Base-by-base conservation (phyloP, 1,284 basidiomycete species). In the Melanopsichium pennsylvanicum region DNA sequence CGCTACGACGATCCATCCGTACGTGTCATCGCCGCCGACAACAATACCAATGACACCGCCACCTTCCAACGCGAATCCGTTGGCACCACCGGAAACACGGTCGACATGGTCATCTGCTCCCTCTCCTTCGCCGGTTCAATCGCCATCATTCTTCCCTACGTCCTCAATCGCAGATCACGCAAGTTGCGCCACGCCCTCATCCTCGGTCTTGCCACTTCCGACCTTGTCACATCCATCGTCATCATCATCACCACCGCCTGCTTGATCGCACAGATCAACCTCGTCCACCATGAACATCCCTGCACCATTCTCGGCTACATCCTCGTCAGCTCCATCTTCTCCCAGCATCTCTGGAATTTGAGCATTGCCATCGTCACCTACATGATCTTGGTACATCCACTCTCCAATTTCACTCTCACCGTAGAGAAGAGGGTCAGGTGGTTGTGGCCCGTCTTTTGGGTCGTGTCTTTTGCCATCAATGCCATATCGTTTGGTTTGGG, bases 271-370 rank as follows among this genome's bases (percentile, higher is more conserved):
- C 51, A 69, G 34, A 57, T 74, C 51, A 62, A 72, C 43, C 58
- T 76, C 13, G 41, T 64, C 2, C 23, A 39, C 16, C 31, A 64
- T 1, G 12, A 40, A 2, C 44, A n/a, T 13, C 45, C 58, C 11
- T 77, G 75, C 62, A 61, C 47, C 31, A 61, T 75, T 19, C 61
- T 72, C 29, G 75, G 75, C 31, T 77, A 66, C 56, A 11, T 57
- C 9, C 50, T 74, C 34, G 26, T 60, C 52, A 56, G 50, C 39
- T 61, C 71, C 41, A 64, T 75, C 46, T 77, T 73, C 48, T 62
- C 75, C 0, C 75, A 77, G 47, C 71, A 77, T 40, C 50, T 77
- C 11, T 77, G 75, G 75, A 77, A 77, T 40, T 50, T 77, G 12
- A 43, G 56, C 50, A 77, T 77, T 37, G 74, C 69, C 25, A 40